Evolutionary conservation across 2,329 filamentous ascomycete species (phyloP).

Genomic region (Xylariomycetidae sp.): DNA sequence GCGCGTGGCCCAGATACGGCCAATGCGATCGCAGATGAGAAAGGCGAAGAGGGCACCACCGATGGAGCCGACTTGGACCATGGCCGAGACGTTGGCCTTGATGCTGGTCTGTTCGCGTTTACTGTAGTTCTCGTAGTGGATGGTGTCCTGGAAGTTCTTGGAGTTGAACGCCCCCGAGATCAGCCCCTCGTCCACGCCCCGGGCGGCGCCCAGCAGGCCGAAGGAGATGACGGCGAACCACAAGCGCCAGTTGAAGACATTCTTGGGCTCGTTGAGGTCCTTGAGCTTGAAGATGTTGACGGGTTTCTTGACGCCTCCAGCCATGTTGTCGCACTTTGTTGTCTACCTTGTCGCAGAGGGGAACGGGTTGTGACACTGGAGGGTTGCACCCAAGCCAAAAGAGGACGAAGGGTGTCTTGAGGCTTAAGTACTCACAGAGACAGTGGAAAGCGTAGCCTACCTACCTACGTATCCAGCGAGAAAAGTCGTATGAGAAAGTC

Average conservation of each 20-base stretch:
- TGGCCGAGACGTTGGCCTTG: slow-evolving; percentile 70
- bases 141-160: slow-evolving; percentile 54
- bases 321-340: no score
- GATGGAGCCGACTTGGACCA: slow-evolving; percentile 76
- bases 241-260: slow-evolving; percentile 70
- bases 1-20: slow-evolving; percentile 57
- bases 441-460: no score
- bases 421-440: no score
- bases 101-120: slow-evolving; percentile 55
- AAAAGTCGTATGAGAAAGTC: no score
- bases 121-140: slow-evolving; percentile 50
- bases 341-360: not conserved
- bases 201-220: slow-evolving; percentile 68
- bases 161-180: slow-evolving; percentile 67
- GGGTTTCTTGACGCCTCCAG: slow-evolving; percentile 27
- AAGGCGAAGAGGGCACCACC: slow-evolving; percentile 62
- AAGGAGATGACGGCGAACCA: slow-evolving; percentile 73
- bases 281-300: slow-evolving; percentile 58
- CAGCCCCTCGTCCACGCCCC: slow-evolving; percentile 75
- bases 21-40: slow-evolving; percentile 52
- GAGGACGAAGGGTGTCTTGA: no score
- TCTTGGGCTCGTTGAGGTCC: slow-evolving; percentile 58
- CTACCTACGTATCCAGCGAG: no score
- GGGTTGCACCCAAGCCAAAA: no score
- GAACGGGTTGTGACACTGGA: not conserved